Evolutionary conservation across 257 asterid species (phyloP).

Genomic region (Anisodus tanguticus): DNA sequence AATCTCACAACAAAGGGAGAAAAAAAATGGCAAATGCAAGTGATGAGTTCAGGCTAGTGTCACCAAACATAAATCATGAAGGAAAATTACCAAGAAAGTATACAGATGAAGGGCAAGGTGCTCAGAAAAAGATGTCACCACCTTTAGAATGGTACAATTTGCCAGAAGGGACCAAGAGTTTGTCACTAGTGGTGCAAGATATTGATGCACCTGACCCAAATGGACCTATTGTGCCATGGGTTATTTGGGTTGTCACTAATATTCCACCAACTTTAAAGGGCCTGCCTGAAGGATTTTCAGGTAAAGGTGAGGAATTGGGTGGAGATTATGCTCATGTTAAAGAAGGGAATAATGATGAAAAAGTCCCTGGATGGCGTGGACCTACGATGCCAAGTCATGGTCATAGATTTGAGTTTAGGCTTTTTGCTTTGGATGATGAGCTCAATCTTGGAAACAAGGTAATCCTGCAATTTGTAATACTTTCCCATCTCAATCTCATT

Average conservation of each 20-base stretch:
- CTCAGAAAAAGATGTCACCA: slow-evolving; percentile 65
- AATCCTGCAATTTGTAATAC: background rate
- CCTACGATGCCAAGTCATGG: slow-evolving; percentile 63
- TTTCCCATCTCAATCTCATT: background rate
- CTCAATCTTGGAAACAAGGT: slow-evolving; percentile 83
- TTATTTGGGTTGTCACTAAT: slow-evolving; percentile 74
- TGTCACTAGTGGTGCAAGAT: slow-evolving; percentile 74
- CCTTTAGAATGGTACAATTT: slow-evolving; percentile 87
- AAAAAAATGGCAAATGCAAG: slow-evolving; percentile 56
- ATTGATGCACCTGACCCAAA: slow-evolving; percentile 78
- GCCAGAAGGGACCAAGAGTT: slow-evolving; percentile 61
- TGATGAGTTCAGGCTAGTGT: slow-evolving; percentile 66
- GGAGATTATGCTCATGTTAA: slow-evolving; percentile 54
- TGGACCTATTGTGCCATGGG: slow-evolving; percentile 61
- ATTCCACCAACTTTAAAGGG: slow-evolving; percentile 78
- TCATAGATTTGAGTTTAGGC: slow-evolving; percentile 77
- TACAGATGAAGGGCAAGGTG: slow-evolving; percentile 85
- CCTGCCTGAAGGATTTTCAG: slow-evolving; percentile 86
- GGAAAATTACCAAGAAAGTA: slow-evolving; percentile 75
- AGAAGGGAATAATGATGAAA: slow-evolving; percentile 74
- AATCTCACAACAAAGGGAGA: background rate
- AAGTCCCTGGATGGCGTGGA: slow-evolving; percentile 72
- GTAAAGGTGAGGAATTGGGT: slow-evolving; percentile 53
- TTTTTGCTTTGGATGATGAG: slow-evolving; percentile 67
- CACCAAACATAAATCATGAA: slow-evolving; percentile 55